These are phyloP conservation scores for Tricholoma bakamatsutake DNA, from an alignment of 768 basidiomycete species.

Conservation along the genomic window DNA sequence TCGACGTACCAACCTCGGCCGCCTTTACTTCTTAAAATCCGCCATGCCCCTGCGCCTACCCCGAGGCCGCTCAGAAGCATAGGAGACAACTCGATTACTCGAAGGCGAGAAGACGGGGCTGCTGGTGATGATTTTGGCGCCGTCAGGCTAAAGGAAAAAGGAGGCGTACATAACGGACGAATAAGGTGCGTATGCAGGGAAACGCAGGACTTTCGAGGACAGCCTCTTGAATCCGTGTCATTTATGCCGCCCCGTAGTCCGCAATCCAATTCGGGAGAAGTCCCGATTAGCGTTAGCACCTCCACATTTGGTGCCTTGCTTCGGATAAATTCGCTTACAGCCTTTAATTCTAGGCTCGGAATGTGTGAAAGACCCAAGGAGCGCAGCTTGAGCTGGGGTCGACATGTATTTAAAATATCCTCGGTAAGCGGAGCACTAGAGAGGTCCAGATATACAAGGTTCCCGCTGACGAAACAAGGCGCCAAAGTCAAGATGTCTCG, in stretches of 20 bases:
- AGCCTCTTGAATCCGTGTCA: conserved; percentile 27
- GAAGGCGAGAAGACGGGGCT: conserved; percentile 62
- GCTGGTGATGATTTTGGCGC: conserved; percentile 21
- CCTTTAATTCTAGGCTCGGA: conserved; percentile 57
- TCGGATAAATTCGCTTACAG: conserved; percentile 63
- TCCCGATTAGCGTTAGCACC: conserved; percentile 74
- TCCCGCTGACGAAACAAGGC: conserved; percentile 72
- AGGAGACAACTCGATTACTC: conserved; percentile 83
- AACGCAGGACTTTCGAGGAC: conserved; percentile 64
- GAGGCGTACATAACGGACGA: conserved; percentile 72
- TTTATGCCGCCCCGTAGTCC: conserved; percentile 34
- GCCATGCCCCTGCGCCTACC: conserved; percentile 79
- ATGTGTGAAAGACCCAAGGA: conserved; percentile 91
- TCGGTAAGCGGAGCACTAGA: conserved; percentile 74
- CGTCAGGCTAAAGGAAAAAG: conserved; percentile 59
- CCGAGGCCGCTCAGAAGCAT: conserved; percentile 68
- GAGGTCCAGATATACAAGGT: conserved; percentile 83
- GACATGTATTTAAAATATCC: conserved; percentile 45
- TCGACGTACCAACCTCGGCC: conserved; percentile 95
- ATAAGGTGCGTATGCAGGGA: conserved; percentile 74
- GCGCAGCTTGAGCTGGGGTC: conserved; percentile 67
- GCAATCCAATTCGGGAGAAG: conserved; percentile 70
- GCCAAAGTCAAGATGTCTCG: conserved; percentile 60
- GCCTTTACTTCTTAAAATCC: conserved; percentile 87
- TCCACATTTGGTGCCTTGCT: conserved; percentile 73